phyloP scores from a whole-genome alignment of 305 asterid genomes.

The Rubia tinctorum region DNA sequence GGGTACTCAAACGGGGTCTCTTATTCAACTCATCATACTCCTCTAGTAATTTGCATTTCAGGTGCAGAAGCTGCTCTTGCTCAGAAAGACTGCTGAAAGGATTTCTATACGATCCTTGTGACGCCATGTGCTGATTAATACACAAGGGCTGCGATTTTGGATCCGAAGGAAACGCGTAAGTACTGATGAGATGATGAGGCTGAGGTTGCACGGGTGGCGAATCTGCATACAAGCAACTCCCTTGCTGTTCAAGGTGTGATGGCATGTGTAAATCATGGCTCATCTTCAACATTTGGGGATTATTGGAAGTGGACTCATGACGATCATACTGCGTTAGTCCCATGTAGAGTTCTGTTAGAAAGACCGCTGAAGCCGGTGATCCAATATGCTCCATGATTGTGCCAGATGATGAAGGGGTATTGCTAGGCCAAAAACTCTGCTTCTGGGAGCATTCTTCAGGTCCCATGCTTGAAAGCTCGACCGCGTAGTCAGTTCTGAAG shows the following conservation, averaged over 20 bases:
- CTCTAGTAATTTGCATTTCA: slow-evolving; percentile 43
- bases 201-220: slow-evolving; percentile 23
- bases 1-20: slow-evolving; percentile 28
- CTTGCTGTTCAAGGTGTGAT: slow-evolving; percentile 27
- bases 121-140: slow-evolving; percentile 10
- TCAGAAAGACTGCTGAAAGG: slow-evolving; percentile 43
- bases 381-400: slow-evolving; percentile 43
- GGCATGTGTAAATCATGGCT: slow-evolving; percentile 23
- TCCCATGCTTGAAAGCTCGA: slow-evolving; percentile 28
- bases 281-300: slow-evolving; percentile 29
- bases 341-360: slow-evolving; percentile 46
- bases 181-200: slow-evolving; percentile 13
- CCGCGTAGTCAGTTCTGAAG: slow-evolving; percentile 21
- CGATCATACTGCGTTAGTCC: slow-evolving; percentile 42
- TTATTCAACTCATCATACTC: slow-evolving; percentile 34
- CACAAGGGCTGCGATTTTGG: slow-evolving; percentile 21
- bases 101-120: slow-evolving; percentile 25
- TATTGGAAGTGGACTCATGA: slow-evolving; percentile 1
- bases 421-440: slow-evolving; percentile 31
- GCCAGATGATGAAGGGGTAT: slow-evolving; percentile 20
- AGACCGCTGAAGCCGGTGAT: slow-evolving; percentile 46
- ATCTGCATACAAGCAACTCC: slow-evolving; percentile 29
- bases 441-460: slow-evolving; percentile 21
- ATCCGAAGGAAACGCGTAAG: slow-evolving; percentile 8
- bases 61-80: slow-evolving; percentile 39